Evolutionary conservation across 2,329 filamentous ascomycete species (phyloP), one percentile per base, ranked within the genome.

Genomic region (Monascus ruber): DNA sequence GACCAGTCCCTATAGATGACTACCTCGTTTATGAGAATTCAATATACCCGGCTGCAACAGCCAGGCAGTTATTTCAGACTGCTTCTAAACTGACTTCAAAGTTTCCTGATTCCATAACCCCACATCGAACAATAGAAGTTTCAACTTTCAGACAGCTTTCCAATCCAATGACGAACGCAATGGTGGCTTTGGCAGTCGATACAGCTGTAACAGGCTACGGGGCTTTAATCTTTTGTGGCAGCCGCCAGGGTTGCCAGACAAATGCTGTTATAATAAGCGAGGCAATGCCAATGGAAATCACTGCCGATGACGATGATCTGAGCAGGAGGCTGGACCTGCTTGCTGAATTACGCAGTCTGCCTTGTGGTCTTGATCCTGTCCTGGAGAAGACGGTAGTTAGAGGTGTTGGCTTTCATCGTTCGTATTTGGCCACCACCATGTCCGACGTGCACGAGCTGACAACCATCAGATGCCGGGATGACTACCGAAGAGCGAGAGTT

Each of bases 401-500:
- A 37, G 83, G 83, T 1, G 81, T 85, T 40, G 83, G 78, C 9
- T 87, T 86, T 58, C 83, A 88, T 56, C 79, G 77, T 79, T 53
- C 60, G 74, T 63, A 42, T 42, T 9, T 34, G 28, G 5, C 10
- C 36, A 35, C 10, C 9, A 24, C 17, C 11, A 25, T 10, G 25
- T 11, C 36, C 36, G 17, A 34, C 25, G n/a, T 36, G 9, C 24
- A 24, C 3, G 37, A 37, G 43, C 48, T 53, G 38, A 68, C 65
- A 41, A 47, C 54, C 47, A 2, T 10, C 35, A 65, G 63, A 54
- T 49, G 62, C 62, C 26, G 62, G 62, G 10, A 69, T 88, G 50
- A 87, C 83, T 0, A 78, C 73, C 0, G 83, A 88, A 59, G 83
- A 88, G 55, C 72, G 83, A 36, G 81, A 85, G 36, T 62, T 86